A percentile compares a stretch with the other conserved stretches of the same genome.
Conservation (phyloP, 2,329 filamentous ascomycete genomes). For the Penicillium sp. region DNA sequence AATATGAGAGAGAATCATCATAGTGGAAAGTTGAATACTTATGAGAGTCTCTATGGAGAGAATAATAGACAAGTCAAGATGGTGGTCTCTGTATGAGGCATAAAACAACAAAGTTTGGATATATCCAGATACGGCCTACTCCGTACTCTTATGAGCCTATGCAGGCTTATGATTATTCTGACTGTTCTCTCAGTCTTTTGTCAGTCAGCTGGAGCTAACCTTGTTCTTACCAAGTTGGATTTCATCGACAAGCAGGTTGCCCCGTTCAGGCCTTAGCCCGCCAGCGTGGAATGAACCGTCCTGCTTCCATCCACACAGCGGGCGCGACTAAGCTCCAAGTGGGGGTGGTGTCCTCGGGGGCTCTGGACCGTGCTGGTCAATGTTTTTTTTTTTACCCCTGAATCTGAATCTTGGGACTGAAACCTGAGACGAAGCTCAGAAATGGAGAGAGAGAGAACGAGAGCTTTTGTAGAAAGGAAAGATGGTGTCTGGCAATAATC, state of each 20-base stretch:
- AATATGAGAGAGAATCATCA: too few species aligned
- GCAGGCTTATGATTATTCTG: not conserved
- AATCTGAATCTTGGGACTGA: slow-evolving; percentile 19
- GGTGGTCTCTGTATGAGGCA: not conserved
- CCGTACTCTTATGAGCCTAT: not conserved
- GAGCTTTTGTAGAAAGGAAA: not conserved
- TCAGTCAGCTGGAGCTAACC: not conserved
- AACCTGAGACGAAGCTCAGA: slow-evolving; percentile 4
- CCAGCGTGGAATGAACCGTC: slow-evolving; percentile 27
- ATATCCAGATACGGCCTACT: not conserved
- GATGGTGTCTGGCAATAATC: not conserved
- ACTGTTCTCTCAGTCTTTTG: not conserved
- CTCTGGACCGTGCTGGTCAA: slow-evolving; percentile 21
- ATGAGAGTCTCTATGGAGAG: not conserved
- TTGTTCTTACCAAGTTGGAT: not conserved
- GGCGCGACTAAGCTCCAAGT: slow-evolving; percentile 23
- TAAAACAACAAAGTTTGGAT: not conserved
- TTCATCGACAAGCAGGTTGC: slow-evolving; percentile 23
- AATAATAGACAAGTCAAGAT: not conserved
- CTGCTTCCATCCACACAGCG: slow-evolving; percentile 16
- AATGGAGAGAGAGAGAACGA: not conserved
- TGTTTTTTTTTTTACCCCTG: slow-evolving; percentile 31
- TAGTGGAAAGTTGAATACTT: too few species aligned
- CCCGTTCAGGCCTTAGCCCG: slow-evolving; percentile 21
- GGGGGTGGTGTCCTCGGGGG: slow-evolving; percentile 19